Base-by-base conservation (phyloP, 2,329 filamentous ascomycete species). In the Tricladium varicosporioides region DNA sequence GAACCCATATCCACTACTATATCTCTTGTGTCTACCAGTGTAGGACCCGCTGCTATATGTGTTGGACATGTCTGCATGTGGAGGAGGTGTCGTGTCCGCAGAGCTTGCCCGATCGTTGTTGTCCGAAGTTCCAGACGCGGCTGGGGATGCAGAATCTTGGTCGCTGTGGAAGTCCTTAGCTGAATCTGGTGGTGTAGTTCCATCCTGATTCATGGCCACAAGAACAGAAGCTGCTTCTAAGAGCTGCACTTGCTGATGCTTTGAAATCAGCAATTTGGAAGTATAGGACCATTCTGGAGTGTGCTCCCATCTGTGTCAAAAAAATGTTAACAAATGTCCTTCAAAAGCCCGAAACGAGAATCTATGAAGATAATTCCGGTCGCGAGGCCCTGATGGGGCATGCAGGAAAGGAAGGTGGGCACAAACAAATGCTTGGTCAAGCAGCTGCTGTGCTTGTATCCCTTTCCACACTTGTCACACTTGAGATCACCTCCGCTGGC, bases 361-460 rank as follows among this genome's bases (percentile, higher is more conserved):
- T 63, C 51, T 55, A 60, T 64, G 55, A 60, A 62, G 70, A 69
- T 71, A 69, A 70, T 66, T 66, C 63, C 67, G 73, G 74, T 71
- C 70, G 71, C 70, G 65, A 71, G 68, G 69, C 65, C 71, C 70
- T 73, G 72, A 60, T 58, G 58, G 60, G 61, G 54, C 57, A 63
- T 56, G 60, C 47, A 61, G 65, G 65, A 66, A 71, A 71, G 77
- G 76, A 77, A 76, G 77, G 79, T 82, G 85, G 82, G 79, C 82
- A 96, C 94, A 85, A 87, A 97, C 94, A 97, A 88, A 87, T 99
- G 94, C 85, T 97, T 99, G 74, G 91, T 95, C 81, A 99, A 86
- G 86, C 94, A 99, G 81, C 94, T 97, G 86, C 92, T 96, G 83
- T 99, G 94, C 86, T 99, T 99, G 85, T 99, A 99, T 78, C 92